Conservation (phyloP, 148 eudicot genomes). For the Diospyros lotus region DNA sequence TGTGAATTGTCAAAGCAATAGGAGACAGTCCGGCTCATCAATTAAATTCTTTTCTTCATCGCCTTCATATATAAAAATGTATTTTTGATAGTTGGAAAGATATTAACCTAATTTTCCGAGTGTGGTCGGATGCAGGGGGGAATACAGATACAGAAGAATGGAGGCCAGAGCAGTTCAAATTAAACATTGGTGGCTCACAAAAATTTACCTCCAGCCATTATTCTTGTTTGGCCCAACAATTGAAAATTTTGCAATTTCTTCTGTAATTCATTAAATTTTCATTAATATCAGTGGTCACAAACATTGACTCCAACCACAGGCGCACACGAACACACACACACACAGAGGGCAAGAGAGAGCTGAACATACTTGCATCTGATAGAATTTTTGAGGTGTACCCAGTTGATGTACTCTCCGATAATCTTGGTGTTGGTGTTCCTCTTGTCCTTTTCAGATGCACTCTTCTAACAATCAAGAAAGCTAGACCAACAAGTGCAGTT, state of each 20-base stretch:
- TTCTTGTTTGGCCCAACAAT: too few species aligned
- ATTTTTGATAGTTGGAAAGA: neutral
- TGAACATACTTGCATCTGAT: conserved; percentile 66
- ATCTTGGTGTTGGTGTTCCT: conserved; percentile 25
- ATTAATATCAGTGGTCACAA: too few species aligned
- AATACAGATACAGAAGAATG: neutral
- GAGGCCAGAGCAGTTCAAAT: too few species aligned
- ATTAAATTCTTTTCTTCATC: too few species aligned
- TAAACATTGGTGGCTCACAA: too few species aligned
- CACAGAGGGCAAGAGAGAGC: neutral
- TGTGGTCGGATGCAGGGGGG: neutral
- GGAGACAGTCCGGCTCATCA: neutral
- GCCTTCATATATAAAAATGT: neutral
- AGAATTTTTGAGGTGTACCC: conserved; percentile 51
- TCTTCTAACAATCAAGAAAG: conserved; percentile 36
- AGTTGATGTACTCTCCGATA: conserved; percentile 47
- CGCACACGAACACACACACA: neutral
- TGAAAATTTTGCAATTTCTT: too few species aligned
- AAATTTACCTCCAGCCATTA: too few species aligned
- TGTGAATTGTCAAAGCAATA: neutral
- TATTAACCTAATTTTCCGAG: neutral
- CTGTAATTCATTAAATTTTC: too few species aligned
- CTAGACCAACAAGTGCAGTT: conserved; percentile 25
- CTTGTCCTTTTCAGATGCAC: conserved; percentile 28
- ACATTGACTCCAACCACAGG: neutral